Percentiles rank a stretch among this genome's conserved stretches.
These are phyloP conservation scores for cucumber (Cucumis sativus) DNA, from an alignment of 306 rosid species.

Conservation along the genomic window DNA sequence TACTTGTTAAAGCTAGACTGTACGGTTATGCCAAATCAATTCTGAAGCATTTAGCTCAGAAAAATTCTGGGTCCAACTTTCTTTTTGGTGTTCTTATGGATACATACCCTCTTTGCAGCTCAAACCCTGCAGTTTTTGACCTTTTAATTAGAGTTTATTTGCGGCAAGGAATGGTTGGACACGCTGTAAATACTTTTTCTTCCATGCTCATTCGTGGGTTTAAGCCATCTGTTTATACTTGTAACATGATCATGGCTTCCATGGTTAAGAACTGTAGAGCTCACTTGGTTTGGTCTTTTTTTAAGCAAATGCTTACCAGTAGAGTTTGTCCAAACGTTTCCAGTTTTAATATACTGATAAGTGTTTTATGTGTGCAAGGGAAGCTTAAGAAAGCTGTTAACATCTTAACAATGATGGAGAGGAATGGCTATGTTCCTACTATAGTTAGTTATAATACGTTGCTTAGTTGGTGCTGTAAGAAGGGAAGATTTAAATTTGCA, in stretches of 20 bases:
- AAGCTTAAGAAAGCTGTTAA: constrained; percentile 42
- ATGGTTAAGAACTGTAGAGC: constrained; percentile 38
- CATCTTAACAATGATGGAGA: constrained; percentile 56
- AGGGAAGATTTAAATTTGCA: constrained; percentile 46
- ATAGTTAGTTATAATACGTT: constrained; percentile 51
- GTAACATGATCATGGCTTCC: constrained; percentile 62
- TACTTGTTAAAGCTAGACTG: constrained; percentile 72
- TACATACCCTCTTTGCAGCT: constrained; percentile 55
- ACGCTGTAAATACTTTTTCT: constrained; percentile 42
- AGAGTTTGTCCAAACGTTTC: constrained; percentile 43
- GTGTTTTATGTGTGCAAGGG: constrained; percentile 46
- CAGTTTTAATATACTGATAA: constrained; percentile 53
- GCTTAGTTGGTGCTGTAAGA: constrained; percentile 70
- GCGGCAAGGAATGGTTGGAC: constrained; percentile 36
- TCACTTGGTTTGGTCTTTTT: constrained; percentile 45
- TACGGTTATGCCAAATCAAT: constrained; percentile 45
- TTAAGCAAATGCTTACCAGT: constrained; percentile 47
- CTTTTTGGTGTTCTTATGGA: constrained; percentile 53
- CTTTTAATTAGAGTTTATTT: constrained; percentile 54
- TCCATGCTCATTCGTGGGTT: constrained; percentile 55
- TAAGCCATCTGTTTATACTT: constrained; percentile 53
- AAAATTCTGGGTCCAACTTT: constrained; percentile 29
- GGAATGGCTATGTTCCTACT: constrained; percentile 39
- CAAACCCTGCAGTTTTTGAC: constrained; percentile 74
- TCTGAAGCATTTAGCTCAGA: constrained; percentile 30